Percentiles rank a stretch among this genome's conserved stretches.
These are phyloP conservation scores for Termitomyces sp. DNA, from an alignment of 768 basidiomycete genomes.

Conservation along the genomic window DNA sequence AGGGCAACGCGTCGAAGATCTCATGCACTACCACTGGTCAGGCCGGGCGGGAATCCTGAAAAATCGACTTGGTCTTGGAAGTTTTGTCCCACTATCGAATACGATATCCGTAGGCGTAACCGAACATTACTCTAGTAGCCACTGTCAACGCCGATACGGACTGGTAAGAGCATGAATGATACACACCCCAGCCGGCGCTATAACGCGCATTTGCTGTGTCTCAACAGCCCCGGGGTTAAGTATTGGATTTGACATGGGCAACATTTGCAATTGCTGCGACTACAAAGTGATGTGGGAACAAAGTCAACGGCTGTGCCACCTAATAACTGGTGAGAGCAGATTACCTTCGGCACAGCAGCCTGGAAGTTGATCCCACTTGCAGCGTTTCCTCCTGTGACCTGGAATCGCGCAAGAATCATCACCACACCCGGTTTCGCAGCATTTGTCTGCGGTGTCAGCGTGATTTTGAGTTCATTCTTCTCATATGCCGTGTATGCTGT, in stretches of 20 bases:
- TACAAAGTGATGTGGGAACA: slow-evolving; percentile 26
- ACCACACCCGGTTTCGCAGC: slow-evolving; percentile 82
- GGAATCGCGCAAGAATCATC: slow-evolving; percentile 88
- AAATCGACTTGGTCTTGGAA: slow-evolving; percentile 96
- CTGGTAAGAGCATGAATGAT: background rate
- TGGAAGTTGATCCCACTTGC: slow-evolving; percentile 84
- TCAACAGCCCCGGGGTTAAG: slow-evolving; percentile 77
- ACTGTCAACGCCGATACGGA: slow-evolving; percentile 9
- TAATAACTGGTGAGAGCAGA: slow-evolving; percentile 7
- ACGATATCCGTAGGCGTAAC: slow-evolving; percentile 83
- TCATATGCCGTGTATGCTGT: slow-evolving; percentile 87
- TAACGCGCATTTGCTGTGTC: slow-evolving; percentile 93
- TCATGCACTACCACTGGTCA: slow-evolving; percentile 51
- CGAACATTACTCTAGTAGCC: slow-evolving; percentile 71
- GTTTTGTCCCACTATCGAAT: slow-evolving; percentile 59
- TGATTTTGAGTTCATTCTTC: slow-evolving; percentile 86
- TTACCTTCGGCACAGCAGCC: slow-evolving; percentile 93
- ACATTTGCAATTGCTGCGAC: slow-evolving; percentile 97
- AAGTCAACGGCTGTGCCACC: background rate
- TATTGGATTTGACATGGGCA: slow-evolving; percentile 89
- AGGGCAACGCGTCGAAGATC: background rate
- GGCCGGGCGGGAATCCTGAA: slow-evolving; percentile 76
- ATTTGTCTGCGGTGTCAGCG: slow-evolving; percentile 84
- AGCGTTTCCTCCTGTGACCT: slow-evolving; percentile 51
- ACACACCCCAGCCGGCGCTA: slow-evolving; percentile 85